Percentiles rank a stretch among this genome's conserved stretches.
Conservation (phyloP, 768 basidiomycete genomes). For the Baorangia bicolor region DNA sequence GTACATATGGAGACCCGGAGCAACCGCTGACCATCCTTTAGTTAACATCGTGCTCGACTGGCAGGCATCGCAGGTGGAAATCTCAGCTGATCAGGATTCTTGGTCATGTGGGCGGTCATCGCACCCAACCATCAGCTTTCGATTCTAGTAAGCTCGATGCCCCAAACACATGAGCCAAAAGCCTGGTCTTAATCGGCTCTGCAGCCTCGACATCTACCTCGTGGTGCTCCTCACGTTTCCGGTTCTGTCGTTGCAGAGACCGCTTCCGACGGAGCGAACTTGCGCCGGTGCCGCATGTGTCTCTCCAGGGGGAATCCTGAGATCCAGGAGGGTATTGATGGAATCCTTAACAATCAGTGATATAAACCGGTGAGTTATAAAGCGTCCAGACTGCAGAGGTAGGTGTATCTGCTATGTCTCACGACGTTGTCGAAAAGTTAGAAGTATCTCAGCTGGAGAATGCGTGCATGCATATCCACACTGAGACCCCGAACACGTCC, state of each 20-base stretch:
- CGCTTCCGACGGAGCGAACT: not conserved
- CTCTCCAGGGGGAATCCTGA: not conserved
- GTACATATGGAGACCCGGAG: not conserved
- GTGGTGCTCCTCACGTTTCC: not conserved
- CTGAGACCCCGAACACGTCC: not conserved
- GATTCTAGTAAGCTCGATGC: not conserved
- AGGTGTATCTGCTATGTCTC: conserved; percentile 1
- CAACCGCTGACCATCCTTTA: not conserved
- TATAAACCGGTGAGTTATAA: not conserved
- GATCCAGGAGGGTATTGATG: not conserved
- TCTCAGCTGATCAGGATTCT: not conserved
- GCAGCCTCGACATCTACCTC: not conserved
- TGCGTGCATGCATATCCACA: not conserved
- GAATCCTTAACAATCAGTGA: not conserved
- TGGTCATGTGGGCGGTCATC: not conserved
- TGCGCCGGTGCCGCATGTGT: not conserved
- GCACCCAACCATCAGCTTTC: not conserved
- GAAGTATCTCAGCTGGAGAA: not conserved
- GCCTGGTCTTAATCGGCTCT: not conserved
- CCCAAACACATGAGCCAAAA: not conserved
- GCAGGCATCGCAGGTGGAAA: not conserved
- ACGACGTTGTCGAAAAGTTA: not conserved
- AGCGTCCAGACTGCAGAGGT: not conserved
- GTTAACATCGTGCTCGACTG: not conserved
- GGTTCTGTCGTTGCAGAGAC: not conserved